These are phyloP conservation scores for Aspergillus sclerotiicarbonarius DNA, from an alignment of 495 filamentous ascomycete species.

Conservation along the genomic window DNA sequence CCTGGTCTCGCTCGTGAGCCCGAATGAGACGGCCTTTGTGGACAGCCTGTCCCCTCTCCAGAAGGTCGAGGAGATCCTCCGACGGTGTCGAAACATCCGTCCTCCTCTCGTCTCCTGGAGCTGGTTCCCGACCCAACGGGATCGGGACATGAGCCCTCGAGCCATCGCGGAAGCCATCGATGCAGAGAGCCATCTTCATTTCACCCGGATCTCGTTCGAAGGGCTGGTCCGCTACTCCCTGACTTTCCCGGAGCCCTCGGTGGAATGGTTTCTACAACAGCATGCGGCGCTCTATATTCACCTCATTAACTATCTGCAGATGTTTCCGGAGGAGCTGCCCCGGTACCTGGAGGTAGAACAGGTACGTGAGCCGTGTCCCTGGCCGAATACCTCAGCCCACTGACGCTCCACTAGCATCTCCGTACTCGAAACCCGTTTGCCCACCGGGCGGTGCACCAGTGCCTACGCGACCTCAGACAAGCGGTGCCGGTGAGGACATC, in stretches of 20 bases:
- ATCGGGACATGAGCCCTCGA: constrained; percentile 18
- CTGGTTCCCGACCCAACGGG: constrained; percentile 35
- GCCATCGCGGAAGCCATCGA: constrained; percentile 38
- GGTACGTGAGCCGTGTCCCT: constrained; percentile 18
- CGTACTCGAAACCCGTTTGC: constrained; percentile 40
- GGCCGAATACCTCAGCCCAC: neutral
- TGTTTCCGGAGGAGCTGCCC: constrained; percentile 33
- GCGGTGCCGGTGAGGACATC: constrained; percentile 13
- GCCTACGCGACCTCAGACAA: constrained; percentile 25
- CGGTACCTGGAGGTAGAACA: constrained; percentile 37
- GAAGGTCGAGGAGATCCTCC: constrained; percentile 45
- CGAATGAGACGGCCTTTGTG: constrained; percentile 28
- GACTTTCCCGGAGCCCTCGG: constrained; percentile 29
- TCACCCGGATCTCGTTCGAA: constrained; percentile 39
- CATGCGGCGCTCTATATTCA: constrained; percentile 40
- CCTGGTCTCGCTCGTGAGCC: constrained; percentile 26
- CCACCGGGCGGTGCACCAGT: constrained; percentile 33
- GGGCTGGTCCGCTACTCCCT: constrained; percentile 41
- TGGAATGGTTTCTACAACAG: constrained; percentile 45
- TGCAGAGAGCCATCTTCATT: constrained; percentile 45
- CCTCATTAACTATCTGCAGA: constrained; percentile 33
- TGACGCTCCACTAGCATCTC: constrained; percentile 27
- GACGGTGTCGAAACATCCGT: constrained; percentile 25
- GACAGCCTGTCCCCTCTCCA: constrained; percentile 34
- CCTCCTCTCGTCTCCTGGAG: constrained; percentile 32